A percentile compares a stretch with the other conserved stretches of the same genome.
These are phyloP conservation scores for Solanum virginianum DNA, from an alignment of 257 asterid species.

Conservation along the genomic window DNA sequence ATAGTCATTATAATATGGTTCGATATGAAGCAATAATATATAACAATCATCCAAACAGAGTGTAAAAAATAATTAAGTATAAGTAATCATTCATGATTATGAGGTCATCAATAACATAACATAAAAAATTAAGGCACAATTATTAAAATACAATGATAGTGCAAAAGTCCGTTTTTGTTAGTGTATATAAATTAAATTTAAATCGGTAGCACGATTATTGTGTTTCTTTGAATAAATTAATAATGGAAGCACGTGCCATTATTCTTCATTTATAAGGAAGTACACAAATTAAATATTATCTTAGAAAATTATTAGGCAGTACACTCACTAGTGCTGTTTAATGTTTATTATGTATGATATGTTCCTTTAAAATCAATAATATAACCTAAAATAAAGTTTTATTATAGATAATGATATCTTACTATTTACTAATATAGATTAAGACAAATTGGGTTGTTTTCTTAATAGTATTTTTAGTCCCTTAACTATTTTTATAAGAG, in stretches of 20 bases:
- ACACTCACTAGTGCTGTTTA: background rate
- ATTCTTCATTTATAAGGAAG: background rate
- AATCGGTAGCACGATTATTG: no score
- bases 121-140: background rate
- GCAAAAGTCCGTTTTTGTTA: background rate
- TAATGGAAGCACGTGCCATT: background rate
- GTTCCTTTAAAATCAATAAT: background rate
- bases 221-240: background rate
- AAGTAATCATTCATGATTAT: background rate
- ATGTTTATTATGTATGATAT: background rate
- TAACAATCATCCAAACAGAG: no score
- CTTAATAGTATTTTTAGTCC: no score
- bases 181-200: background rate
- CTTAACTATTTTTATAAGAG: background rate
- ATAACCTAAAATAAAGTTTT: background rate
- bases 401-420: no score
- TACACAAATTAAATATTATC: no score
- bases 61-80: background rate
- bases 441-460: no score
- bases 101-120: background rate
- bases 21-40: no score
- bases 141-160: background rate
- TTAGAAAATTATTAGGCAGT: background rate
- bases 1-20: no score
- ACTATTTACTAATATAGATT: no score